Evolutionary conservation across 129 eudicot species (phyloP).

Genomic region (Flaveria trinervia): DNA sequence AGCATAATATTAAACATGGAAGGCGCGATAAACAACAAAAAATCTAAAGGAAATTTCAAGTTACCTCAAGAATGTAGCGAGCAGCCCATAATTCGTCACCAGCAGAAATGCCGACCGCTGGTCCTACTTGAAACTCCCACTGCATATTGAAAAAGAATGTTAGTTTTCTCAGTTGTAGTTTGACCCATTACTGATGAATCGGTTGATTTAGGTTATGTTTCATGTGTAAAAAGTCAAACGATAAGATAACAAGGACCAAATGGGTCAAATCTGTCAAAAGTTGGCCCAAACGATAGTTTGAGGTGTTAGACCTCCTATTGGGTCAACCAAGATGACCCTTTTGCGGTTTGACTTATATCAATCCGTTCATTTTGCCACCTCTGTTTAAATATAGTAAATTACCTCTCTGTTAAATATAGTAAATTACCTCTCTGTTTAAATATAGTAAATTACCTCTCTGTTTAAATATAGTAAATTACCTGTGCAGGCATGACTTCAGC

Average conservation of each 20-base stretch:
- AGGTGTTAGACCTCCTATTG: not conserved
- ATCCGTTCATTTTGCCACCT: not conserved
- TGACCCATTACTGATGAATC: not conserved
- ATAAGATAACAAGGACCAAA: too few species aligned
- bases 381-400: not conserved
- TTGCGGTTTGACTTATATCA: not conserved
- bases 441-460: too few species aligned
- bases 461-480: constrained; percentile 51
- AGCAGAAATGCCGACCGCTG: constrained; percentile 84
- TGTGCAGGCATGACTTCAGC: constrained; percentile 98
- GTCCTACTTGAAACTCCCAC: constrained; percentile 99
- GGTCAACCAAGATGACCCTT: not conserved
- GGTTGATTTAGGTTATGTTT: too few species aligned
- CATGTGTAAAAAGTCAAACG: too few species aligned
- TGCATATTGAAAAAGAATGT: constrained; percentile 20
- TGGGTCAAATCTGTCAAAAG: too few species aligned
- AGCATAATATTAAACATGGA: not conserved
- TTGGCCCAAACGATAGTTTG: too few species aligned
- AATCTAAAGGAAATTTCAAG: not conserved
- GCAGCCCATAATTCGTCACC: constrained; percentile 95
- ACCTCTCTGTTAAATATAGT: too few species aligned
- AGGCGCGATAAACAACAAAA: not conserved
- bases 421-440: too few species aligned
- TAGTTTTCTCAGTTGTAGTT: not conserved
- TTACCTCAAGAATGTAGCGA: constrained; percentile 96